Base-by-base conservation (phyloP, 305 asterid genomes). In the Fraxinus sp. region DNA sequence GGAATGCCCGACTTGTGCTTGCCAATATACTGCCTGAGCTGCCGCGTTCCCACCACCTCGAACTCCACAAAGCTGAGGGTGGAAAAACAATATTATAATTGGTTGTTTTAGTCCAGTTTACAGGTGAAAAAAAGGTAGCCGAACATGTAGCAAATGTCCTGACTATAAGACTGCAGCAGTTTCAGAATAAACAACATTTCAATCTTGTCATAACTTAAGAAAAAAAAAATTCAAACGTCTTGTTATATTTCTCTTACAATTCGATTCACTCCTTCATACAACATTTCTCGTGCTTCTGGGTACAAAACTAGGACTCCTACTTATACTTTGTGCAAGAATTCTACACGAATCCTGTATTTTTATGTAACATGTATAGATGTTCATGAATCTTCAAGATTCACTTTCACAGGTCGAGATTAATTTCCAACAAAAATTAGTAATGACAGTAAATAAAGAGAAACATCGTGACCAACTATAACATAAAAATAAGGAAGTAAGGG, bases 11-110 rank as follows among this genome's bases (percentile, higher is more conserved):
- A 43, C 73, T 87, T 93, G 92, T 28, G 92, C 89, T 87, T 93
- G 95, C 97, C 97, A 95, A 85, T 89, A 95, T 30, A 86, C 92
- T 43, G 98, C 90, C 87, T 93, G 98, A 46, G 94, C 96, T 52
- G 98, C 98, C 7, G 98, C 98, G 76, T 90, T 93, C 2, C 98
- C 98, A 18, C 95, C 96, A 39, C 98, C 98, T 92, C 98, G 89
- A 82, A 93, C 91, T 77, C 98, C 98, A 88, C 98, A 95, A 14
- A 95, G 89, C 98, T 95, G 91, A 77, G 26, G 57, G 77, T 20
- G 74, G 71, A 9, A 75, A 79, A 84, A 41, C 13, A 36, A 33
- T 6, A 41, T 78, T 43, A 24, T 77, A 20, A 57, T 30, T 11
- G 49, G 32, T 37, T 52, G 43, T 35, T 68, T 5, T 8, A 28